Conservation (phyloP, 768 basidiomycete genomes). For the Collybia nuda region DNA sequence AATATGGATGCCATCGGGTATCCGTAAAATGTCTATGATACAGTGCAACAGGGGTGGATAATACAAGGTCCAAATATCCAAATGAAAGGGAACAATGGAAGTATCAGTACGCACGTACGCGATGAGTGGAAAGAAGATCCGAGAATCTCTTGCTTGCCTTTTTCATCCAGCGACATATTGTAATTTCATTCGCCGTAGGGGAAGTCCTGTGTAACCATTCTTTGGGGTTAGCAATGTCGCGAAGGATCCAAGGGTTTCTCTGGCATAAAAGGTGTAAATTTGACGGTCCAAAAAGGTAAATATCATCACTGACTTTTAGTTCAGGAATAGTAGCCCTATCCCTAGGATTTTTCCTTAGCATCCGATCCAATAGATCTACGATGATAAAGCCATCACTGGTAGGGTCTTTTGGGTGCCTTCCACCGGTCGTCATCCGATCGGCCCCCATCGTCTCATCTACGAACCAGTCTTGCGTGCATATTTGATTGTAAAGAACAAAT, state of each 20-base stretch:
- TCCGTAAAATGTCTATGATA: background rate
- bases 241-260: slow-evolving; percentile 38
- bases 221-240: slow-evolving; percentile 29
- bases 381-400: slow-evolving; percentile 27
- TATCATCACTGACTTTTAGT: slow-evolving; percentile 27
- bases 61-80: background rate
- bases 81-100: background rate
- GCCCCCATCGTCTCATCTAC: slow-evolving; percentile 36
- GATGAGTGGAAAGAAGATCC: slow-evolving; percentile 10
- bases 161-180: slow-evolving; percentile 24
- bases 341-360: slow-evolving; percentile 40
- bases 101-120: background rate
- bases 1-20: background rate
- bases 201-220: slow-evolving; percentile 37
- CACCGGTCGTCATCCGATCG: slow-evolving; percentile 33
- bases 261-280: slow-evolving; percentile 9
- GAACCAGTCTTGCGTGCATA: slow-evolving; percentile 40
- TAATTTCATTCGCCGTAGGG: slow-evolving; percentile 10
- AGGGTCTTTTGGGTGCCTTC: slow-evolving; percentile 27
- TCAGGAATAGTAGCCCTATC: slow-evolving; percentile 27
- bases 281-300: background rate
- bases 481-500: slow-evolving; percentile 38
- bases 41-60: background rate
- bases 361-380: slow-evolving; percentile 34
- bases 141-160: slow-evolving; percentile 26